These are phyloP conservation scores for Coleophoma cylindrospora DNA, from an alignment of 2,329 filamentous ascomycete species.

Conservation along the genomic window DNA sequence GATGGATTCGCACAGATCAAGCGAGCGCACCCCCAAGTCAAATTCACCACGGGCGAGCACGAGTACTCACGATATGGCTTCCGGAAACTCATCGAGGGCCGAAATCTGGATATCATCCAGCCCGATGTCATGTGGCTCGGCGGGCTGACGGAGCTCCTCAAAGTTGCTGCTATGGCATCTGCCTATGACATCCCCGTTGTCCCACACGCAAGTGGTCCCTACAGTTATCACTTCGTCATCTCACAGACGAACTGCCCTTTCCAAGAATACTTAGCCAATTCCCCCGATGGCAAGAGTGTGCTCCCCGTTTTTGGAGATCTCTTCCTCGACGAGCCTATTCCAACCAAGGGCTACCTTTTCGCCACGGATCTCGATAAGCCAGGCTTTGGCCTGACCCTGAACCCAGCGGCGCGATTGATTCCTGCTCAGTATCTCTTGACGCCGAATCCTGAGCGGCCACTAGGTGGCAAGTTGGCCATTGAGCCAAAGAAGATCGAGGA, in stretches of 20 bases:
- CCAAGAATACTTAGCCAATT: constrained; percentile 94
- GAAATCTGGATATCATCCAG: constrained; percentile 90
- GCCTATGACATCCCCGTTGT: constrained; percentile 94
- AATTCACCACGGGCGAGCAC: constrained; percentile 95
- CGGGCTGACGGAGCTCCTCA: constrained; percentile 86
- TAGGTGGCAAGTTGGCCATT: constrained; percentile 20
- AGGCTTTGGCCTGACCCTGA: constrained; percentile 84
- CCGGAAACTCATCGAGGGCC: constrained; percentile 86
- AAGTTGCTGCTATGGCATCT: constrained; percentile 80
- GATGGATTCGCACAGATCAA: constrained; percentile 90
- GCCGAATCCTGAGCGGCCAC: constrained; percentile 50
- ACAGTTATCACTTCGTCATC: constrained; percentile 94
- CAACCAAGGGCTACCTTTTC: constrained; percentile 75
- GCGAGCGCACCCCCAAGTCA: constrained; percentile 80
- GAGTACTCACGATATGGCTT: constrained; percentile 94
- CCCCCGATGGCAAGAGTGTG: constrained; percentile 83
- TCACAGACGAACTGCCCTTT: constrained; percentile 91
- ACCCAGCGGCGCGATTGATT: constrained; percentile 71
- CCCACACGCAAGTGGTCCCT: constrained; percentile 89
- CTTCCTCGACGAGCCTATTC: constrained; percentile 87
- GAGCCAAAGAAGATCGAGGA: constrained; percentile 15
- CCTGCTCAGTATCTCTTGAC: constrained; percentile 69
- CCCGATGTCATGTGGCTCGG: constrained; percentile 98
- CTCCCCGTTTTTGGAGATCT: constrained; percentile 88
- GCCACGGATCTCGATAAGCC: constrained; percentile 79